These are phyloP conservation scores for Triticum dicoccoides DNA, from an alignment of 176 grass and related monocot genomes.

Conservation along the genomic window DNA sequence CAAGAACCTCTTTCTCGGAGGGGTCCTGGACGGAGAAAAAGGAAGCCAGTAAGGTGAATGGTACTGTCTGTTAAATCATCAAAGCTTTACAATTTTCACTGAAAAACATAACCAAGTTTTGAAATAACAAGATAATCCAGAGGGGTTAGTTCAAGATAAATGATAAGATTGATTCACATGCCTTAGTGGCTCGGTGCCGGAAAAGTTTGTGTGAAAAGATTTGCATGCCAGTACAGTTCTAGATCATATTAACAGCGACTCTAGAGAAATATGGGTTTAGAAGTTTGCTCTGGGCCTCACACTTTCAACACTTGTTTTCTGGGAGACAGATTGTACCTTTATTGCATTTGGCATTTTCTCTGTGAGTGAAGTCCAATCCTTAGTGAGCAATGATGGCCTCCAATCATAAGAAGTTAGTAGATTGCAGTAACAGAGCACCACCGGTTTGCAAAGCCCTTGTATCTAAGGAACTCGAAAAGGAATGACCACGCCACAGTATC, in stretches of 20 bases:
- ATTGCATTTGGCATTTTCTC: not conserved
- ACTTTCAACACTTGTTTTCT: not conserved
- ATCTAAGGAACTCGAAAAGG: not conserved
- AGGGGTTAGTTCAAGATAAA: slow-evolving; percentile 20
- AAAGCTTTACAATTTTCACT: not conserved
- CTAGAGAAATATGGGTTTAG: not conserved
- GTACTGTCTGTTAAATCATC: not conserved
- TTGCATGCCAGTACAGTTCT: not conserved
- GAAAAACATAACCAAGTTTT: slow-evolving; percentile 15
- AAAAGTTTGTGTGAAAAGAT: not conserved
- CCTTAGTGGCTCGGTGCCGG: not conserved
- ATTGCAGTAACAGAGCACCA: not conserved
- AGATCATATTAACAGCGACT: not conserved
- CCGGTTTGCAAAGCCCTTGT: not conserved
- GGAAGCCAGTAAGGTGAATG: slow-evolving; percentile 39
- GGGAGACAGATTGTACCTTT: not conserved
- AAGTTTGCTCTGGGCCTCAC: not conserved
- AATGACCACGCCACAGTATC: not conserved
- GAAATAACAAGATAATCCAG: slow-evolving; percentile 26
- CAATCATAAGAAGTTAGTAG: not conserved
- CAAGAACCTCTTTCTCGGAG: slow-evolving; percentile 25
- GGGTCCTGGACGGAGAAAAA: slow-evolving; percentile 45
- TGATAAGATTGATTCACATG: not conserved
- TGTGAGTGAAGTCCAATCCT: slow-evolving; percentile 14
- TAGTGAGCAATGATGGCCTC: not conserved